A percentile compares a stretch with the other conserved stretches of the same genome.
Conservation (phyloP, 2,329 filamentous ascomycete species). For the Curvularia eragrostidis region DNA sequence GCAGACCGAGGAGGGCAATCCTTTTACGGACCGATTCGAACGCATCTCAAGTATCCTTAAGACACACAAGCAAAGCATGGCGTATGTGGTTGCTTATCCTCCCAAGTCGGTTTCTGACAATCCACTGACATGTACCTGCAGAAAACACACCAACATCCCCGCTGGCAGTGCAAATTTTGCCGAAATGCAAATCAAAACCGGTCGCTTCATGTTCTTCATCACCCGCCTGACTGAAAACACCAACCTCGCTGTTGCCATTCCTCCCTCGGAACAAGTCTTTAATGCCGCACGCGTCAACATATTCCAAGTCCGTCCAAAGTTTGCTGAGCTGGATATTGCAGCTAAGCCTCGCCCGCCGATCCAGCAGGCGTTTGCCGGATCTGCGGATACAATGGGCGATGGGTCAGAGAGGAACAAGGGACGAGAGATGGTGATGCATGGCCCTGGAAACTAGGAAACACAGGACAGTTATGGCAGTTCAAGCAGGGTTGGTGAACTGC, state of each 20-base stretch:
- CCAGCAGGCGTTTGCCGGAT: constrained; percentile 47
- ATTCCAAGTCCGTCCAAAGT: constrained; percentile 82
- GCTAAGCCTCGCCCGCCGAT: constrained; percentile 46
- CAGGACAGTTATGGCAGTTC: background rate
- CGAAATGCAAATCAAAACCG: constrained; percentile 80
- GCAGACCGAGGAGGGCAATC: constrained; percentile 76
- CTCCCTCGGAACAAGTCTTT: constrained; percentile 88
- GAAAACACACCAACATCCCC: constrained; percentile 79
- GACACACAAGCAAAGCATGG: constrained; percentile 87
- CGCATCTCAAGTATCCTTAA: constrained; percentile 97
- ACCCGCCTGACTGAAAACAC: constrained; percentile 97
- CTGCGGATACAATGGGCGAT: constrained; percentile 35
- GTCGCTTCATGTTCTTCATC: constrained; percentile 89
- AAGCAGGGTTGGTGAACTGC: background rate
- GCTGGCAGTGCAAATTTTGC: constrained; percentile 82
- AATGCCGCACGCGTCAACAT: constrained; percentile 92
- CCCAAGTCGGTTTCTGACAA: background rate
- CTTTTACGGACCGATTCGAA: constrained; percentile 91
- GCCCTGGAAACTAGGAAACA: constrained; percentile 12
- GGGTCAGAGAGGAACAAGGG: constrained; percentile 28
- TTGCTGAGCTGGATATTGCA: constrained; percentile 66
- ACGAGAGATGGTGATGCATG: constrained; percentile 22
- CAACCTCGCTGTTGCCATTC: constrained; percentile 90
- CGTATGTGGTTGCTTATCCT: constrained; percentile 48
- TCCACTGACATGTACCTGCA: constrained; percentile 50